Conservation (phyloP, 805 yeast genomes). For the Ogataea degrootiae region DNA sequence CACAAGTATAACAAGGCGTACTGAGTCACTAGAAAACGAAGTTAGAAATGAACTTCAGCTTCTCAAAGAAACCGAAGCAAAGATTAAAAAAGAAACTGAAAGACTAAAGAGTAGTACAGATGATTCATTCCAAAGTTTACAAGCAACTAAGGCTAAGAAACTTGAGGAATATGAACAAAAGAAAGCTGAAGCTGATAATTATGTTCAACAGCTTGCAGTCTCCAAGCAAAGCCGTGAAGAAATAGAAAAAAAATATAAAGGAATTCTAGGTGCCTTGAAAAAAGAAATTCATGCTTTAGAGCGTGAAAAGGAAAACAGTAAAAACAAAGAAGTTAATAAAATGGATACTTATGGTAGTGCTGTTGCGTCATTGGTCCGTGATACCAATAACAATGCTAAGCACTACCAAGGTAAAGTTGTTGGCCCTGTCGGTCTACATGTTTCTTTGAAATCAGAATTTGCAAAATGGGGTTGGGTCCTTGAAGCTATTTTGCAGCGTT, state of each 20-base stretch:
- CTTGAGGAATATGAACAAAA: conserved; percentile 7
- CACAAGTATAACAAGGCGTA: conserved; percentile 19
- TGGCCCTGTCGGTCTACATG: conserved; percentile 74
- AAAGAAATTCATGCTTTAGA: conserved; percentile 7
- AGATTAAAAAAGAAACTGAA: conserved; percentile 30
- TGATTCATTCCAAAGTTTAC: conserved; percentile 36
- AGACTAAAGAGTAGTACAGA: conserved; percentile 39
- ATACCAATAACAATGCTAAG: conserved; percentile 31
- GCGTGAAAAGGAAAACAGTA: background rate
- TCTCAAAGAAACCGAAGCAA: conserved; percentile 22
- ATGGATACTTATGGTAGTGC: conserved; percentile 47
- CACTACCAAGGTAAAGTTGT: conserved; percentile 50
- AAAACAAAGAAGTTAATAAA: conserved; percentile 27
- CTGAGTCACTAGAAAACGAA: conserved; percentile 17
- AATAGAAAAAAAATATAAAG: too few relatives aligned
- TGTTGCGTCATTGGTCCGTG: conserved; percentile 38
- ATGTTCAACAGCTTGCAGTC: conserved; percentile 3
- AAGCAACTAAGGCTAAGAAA: conserved; percentile 14
- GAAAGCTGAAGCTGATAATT: conserved; percentile 11
- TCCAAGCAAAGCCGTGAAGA: too few relatives aligned
- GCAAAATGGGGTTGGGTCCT: conserved; percentile 56
- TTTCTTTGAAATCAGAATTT: conserved; percentile 52
- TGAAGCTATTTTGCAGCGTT: conserved; percentile 47
- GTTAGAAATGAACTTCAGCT: conserved; percentile 12
- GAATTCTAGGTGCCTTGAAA: conserved; percentile 1